Evolutionary conservation across 495 filamentous ascomycete genomes (phyloP).

Genomic region (Penicillium salamii): DNA sequence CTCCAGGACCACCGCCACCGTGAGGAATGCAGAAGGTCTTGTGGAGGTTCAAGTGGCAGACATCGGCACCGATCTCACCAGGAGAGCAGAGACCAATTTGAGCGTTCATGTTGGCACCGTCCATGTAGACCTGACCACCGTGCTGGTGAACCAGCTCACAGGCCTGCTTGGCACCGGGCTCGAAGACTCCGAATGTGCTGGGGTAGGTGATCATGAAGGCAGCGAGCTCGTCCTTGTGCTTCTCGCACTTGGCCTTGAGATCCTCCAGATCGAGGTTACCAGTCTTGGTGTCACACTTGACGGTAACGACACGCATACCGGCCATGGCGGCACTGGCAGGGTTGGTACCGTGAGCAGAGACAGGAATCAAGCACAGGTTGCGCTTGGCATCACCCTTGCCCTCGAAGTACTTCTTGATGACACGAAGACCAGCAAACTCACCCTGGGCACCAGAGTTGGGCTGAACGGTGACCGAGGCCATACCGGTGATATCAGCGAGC

Average conservation of each 20-base stretch:
- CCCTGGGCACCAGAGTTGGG: slow-evolving; percentile 98
- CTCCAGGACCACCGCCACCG: slow-evolving; percentile 91
- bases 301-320: slow-evolving; percentile 90
- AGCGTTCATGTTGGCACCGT: slow-evolving; percentile 98
- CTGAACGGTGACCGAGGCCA: slow-evolving; percentile 86
- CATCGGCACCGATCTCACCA: slow-evolving; percentile 95
- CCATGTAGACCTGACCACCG: slow-evolving; percentile 98
- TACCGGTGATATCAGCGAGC: slow-evolving; percentile 83
- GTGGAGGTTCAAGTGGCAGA: slow-evolving; percentile 97
- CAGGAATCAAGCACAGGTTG: slow-evolving; percentile 94
- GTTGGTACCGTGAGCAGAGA: slow-evolving; percentile 96
- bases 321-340: slow-evolving; percentile 96
- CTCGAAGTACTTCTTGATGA: slow-evolving; percentile 86
- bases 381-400: slow-evolving; percentile 62
- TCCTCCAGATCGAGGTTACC: slow-evolving; percentile 90
- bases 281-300: slow-evolving; percentile 86
- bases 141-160: slow-evolving; percentile 82
- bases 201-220: slow-evolving; percentile 99
- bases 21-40: slow-evolving; percentile 99
- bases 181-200: slow-evolving; percentile 94
- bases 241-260: slow-evolving; percentile 81
- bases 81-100: slow-evolving; percentile 97
- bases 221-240: slow-evolving; percentile 80
- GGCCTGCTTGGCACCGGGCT: slow-evolving; percentile 83
- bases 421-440: slow-evolving; percentile 90